phyloP scores from a whole-genome alignment of 257 asterid genomes.

The Ocimum tenuiflorum region DNA sequence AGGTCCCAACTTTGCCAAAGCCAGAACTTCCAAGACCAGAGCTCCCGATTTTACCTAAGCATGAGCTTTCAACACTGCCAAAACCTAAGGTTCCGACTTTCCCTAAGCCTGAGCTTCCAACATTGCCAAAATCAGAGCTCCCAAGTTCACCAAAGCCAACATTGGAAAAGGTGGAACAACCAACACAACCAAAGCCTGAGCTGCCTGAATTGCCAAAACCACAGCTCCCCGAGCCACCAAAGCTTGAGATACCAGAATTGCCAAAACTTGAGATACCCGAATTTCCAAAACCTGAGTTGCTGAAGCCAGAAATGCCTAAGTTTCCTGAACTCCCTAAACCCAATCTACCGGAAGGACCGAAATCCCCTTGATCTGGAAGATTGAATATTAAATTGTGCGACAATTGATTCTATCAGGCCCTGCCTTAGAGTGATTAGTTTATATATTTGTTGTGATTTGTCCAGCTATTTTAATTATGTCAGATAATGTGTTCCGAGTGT shows the following conservation, averaged over 20 bases:
- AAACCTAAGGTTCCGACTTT: background rate
- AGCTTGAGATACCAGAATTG: background rate
- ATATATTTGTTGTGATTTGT: background rate
- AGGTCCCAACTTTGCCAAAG: too few relatives aligned
- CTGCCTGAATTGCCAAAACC: background rate
- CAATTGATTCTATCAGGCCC: too few relatives aligned
- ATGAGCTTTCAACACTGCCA: background rate
- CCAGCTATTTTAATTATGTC: slow-evolving; percentile 4
- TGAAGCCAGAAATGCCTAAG: background rate
- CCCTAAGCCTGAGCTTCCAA: background rate
- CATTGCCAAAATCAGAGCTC: background rate
- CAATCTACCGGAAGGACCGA: background rate
- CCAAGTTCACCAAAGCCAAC: background rate
- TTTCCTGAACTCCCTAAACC: background rate
- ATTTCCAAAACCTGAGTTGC: too few relatives aligned
- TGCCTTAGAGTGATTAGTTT: too few relatives aligned
- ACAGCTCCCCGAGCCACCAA: slow-evolving; percentile 4
- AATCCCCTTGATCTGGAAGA: background rate
- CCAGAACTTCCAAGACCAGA: background rate
- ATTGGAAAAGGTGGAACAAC: too few relatives aligned
- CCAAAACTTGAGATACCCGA: slow-evolving; percentile 15
- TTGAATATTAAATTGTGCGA: too few relatives aligned
- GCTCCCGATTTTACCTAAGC: background rate
- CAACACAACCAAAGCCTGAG: slow-evolving; percentile 16
- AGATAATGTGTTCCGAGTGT: background rate